A percentile compares a stretch with the other conserved stretches of the same genome.
Evolutionary conservation across 108 stramenopile species (phyloP).

Genomic region (Ochromonas danica): DNA sequence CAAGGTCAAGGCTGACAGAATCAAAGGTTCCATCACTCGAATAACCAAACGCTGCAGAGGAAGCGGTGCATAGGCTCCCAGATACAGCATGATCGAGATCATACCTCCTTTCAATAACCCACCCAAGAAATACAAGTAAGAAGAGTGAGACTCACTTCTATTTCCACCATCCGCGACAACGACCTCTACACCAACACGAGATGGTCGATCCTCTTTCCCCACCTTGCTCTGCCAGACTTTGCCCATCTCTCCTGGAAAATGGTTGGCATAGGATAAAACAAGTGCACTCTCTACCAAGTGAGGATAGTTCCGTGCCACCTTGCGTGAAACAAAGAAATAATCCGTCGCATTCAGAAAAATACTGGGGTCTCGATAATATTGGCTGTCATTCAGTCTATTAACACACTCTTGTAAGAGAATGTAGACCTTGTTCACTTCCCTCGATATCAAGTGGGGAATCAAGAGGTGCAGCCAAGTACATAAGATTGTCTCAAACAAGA

Average conservation of each 20-base stretch:
- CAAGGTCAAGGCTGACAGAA: constrained; percentile 14
- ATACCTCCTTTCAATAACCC: constrained; percentile 10
- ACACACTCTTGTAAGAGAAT: too few relatives aligned
- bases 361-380: constrained; percentile 1
- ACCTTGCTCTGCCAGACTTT: constrained; percentile 14
- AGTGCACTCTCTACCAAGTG: too few relatives aligned
- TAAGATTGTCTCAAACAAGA: neutral
- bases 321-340: constrained; percentile 17
- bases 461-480: neutral
- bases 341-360: constrained; percentile 15
- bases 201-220: neutral
- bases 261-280: constrained; percentile 15
- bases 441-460: neutral
- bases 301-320: constrained; percentile 8
- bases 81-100: constrained; percentile 15
- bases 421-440: too few relatives aligned
- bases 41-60: constrained; percentile 14
- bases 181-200: neutral
- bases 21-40: constrained; percentile 15
- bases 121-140: constrained; percentile 10
- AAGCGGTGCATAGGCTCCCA: constrained; percentile 13
- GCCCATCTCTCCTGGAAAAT: constrained; percentile 8
- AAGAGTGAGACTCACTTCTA: too few relatives aligned
- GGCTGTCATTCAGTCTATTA: too few relatives aligned
- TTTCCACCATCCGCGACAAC: neutral